Evolutionary conservation across 106 monocot species (phyloP).

Genomic region (Ottelia alismoides): DNA sequence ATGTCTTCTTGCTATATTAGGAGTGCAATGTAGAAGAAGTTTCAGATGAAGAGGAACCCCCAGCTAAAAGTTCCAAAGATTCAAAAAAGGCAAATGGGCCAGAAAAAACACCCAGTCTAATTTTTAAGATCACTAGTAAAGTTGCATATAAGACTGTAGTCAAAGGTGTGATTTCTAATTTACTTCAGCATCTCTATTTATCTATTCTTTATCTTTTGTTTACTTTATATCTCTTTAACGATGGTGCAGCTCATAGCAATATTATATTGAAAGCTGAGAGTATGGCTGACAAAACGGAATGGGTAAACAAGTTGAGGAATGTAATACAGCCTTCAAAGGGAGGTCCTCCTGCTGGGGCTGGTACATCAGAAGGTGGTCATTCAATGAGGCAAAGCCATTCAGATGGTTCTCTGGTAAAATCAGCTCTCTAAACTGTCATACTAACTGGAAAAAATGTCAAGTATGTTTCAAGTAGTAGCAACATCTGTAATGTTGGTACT

Average conservation of each 20-base stretch:
- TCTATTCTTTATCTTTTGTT: too few species aligned
- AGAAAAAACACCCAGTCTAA: constrained; percentile 17
- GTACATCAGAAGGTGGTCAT: constrained; percentile 29
- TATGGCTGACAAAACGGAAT: constrained; percentile 73
- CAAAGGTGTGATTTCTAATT: too few species aligned
- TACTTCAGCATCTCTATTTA: too few species aligned
- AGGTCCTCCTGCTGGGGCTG: constrained; percentile 19
- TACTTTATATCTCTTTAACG: too few species aligned
- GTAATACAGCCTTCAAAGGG: constrained; percentile 43
- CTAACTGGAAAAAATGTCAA: too few species aligned
- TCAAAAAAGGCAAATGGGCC: constrained; percentile 24
- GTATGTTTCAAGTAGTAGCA: too few species aligned
- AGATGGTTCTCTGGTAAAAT: constrained; percentile 82
- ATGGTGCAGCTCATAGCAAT: constrained; percentile 72
- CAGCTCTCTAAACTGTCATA: too few species aligned
- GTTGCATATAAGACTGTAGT: constrained; percentile 27
- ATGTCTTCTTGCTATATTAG: constrained; percentile 1
- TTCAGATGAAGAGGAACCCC: constrained; percentile 21
- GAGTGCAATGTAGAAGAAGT: constrained; percentile 26
- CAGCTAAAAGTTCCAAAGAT: constrained; percentile 25
- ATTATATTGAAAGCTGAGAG: constrained; percentile 88
- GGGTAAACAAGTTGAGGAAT: constrained; percentile 73
- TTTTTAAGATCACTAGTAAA: constrained; percentile 28
- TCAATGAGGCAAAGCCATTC: constrained; percentile 83
- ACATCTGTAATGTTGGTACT: too few species aligned